Base-by-base conservation (phyloP, 208 protist species). In the Naegleria gruberi region DNA sequence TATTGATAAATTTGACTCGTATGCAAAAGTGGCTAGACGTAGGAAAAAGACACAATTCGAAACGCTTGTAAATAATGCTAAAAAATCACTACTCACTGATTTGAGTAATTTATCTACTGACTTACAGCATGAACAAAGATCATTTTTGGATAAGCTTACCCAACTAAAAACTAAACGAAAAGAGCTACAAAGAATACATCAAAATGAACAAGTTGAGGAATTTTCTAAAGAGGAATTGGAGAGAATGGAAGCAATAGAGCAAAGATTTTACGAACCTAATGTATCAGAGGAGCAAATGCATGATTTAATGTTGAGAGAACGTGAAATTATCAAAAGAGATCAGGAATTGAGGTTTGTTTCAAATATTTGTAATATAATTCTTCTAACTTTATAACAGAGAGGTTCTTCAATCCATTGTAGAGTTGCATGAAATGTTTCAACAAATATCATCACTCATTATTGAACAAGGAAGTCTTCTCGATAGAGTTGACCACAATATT, bases 401-500 rank as follows among this genome's bases (percentile, higher is more conserved):
- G 30, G 40, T 84, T 44, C 17, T 84, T 1, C 37, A 41, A 46
- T 84, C 81, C 2, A 84, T 84, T 45, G n/a, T 45, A 17, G 81
- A 84, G n/a, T 26, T 84, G 12, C 30, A 84, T 30, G 81, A 84
- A 43, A 19, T 84, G 34, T 84, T 84, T 84, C 41, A 45, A 84
- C 41, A 84, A 45, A 46, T 84, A 17, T 44, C 30, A 45, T 17
- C 17, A 46, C 40, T 84, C 12, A 45, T 84, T n/a, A 84, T 84
- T 26, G 81, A 84, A 84, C 81, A 84, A 84, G 81, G 81, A 30
- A 44, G 37, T 45, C 15, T 84, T 26, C 15, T 84, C 17, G 81
- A 84, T 84, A 41, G 81, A 45, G 44, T 84, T 45, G 81, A 84
- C 10, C 40, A 84, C n/a, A 84, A 84, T 46, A 45, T 84, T 45